A percentile compares a stretch with the other conserved stretches of the same genome.
Conservation (phyloP, 176 grass and related monocot genomes). For the Cocos nucifera region DNA sequence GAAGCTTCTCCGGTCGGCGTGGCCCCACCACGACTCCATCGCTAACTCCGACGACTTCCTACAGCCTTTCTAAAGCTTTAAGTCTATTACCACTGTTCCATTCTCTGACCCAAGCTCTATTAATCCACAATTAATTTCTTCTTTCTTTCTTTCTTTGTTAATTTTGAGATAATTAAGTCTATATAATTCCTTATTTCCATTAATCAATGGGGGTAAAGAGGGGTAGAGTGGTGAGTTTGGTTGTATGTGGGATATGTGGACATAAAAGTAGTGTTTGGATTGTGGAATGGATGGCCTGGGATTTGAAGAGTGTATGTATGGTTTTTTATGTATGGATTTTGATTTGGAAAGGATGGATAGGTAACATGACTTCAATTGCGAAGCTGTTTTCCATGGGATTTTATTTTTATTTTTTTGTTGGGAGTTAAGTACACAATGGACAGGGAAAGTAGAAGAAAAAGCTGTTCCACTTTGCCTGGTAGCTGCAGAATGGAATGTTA, state of each 20-base stretch:
- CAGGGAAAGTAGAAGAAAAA: constrained; percentile 24
- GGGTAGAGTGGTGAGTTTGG: not conserved
- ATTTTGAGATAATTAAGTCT: no score
- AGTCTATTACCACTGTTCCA: no score
- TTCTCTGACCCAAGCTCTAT: not conserved
- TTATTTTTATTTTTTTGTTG: not conserved
- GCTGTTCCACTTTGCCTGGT: constrained; percentile 5
- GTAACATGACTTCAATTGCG: not conserved
- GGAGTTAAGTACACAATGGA: constrained; percentile 31
- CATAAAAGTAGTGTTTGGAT: not conserved
- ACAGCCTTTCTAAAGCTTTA: constrained; percentile 32
- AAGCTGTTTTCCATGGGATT: not conserved
- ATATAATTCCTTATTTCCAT: no score
- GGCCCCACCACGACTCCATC: constrained; percentile 49
- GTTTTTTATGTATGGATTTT: constrained; percentile 8
- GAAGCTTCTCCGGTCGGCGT: constrained; percentile 66
- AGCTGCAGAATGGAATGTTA: constrained; percentile 59
- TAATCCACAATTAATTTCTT: not conserved
- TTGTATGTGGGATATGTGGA: not conserved
- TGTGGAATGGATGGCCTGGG: not conserved
- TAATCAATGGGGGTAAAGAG: not conserved
- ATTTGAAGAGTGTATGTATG: no score
- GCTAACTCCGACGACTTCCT: constrained; percentile 80
- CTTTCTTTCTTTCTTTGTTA: not conserved
- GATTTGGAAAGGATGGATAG: constrained; percentile 8